Percentiles rank a stretch among this genome's conserved stretches.
Evolutionary conservation across 352 stramenopile species (phyloP).

Genomic region (Peronospora destructor): DNA sequence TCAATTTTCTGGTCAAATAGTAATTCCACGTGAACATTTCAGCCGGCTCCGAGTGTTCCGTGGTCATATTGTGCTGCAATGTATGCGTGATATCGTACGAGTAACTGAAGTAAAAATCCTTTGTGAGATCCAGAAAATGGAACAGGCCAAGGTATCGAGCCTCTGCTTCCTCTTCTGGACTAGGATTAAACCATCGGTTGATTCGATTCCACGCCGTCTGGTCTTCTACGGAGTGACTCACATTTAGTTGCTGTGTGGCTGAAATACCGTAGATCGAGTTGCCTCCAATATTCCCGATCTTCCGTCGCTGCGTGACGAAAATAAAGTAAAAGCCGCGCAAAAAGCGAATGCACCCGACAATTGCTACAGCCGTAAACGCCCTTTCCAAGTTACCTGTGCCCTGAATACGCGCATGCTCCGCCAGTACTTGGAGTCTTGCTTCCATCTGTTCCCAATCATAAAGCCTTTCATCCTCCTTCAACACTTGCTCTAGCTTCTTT

Average conservation of each 20-base stretch:
- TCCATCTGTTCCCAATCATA: constrained; percentile 84
- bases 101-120: constrained; percentile 99
- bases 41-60: constrained; percentile 64
- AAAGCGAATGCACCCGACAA: constrained; percentile 98
- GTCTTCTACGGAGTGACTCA: constrained; percentile 53
- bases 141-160: constrained; percentile 94
- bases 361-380: constrained; percentile 90
- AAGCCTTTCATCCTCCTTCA: constrained; percentile 56
- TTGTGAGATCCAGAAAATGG: constrained; percentile 97
- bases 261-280: constrained; percentile 98
- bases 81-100: constrained; percentile 97
- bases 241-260: constrained; percentile 86
- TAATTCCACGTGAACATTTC: constrained; percentile 98
- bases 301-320: constrained; percentile 94
- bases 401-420: constrained; percentile 34
- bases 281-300: constrained; percentile 94
- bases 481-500: constrained; percentile 41
- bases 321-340: constrained; percentile 98
- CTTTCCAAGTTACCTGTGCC: constrained; percentile 44
- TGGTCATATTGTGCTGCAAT: constrained; percentile 96
- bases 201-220: constrained; percentile 55
- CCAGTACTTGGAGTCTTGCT: constrained; percentile 55
- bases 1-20: constrained; percentile 92
- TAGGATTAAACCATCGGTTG: constrained; percentile 81
- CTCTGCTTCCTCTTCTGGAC: constrained; percentile 75